Percentiles rank a stretch among this genome's conserved stretches.
Evolutionary conservation across 306 rosid species (phyloP).

Genomic region (Gastrolobium villosum): DNA sequence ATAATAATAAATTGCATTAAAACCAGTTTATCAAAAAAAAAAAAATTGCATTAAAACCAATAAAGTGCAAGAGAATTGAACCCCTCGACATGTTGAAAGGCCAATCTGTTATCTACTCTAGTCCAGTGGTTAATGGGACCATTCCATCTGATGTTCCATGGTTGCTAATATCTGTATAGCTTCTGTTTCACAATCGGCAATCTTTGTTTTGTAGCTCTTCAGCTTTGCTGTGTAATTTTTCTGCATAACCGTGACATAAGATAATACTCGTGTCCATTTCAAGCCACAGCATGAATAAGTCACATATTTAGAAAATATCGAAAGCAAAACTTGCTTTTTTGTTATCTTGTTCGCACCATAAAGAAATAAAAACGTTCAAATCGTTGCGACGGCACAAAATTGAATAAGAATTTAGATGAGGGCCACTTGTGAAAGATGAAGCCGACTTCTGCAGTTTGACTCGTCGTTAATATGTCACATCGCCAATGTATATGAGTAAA

Average conservation of each 20-base stretch:
- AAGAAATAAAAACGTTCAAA: slow-evolving; percentile 15
- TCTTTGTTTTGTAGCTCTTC: slow-evolving; percentile 46
- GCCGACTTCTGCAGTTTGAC: slow-evolving; percentile 30
- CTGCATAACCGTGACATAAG: slow-evolving; percentile 19
- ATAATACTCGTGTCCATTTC: slow-evolving; percentile 40
- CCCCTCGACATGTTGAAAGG: slow-evolving; percentile 48
- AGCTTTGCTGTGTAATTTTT: neutral
- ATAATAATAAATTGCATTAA: neutral
- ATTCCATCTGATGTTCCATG: slow-evolving; percentile 34
- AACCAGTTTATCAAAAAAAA: too few relatives aligned
- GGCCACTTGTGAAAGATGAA: slow-evolving; percentile 31
- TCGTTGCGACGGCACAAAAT: slow-evolving; percentile 44
- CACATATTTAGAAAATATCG: slow-evolving; percentile 28
- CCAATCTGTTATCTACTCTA: slow-evolving; percentile 23
- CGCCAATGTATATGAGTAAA: neutral
- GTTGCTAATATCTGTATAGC: slow-evolving; percentile 37
- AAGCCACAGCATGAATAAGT: neutral
- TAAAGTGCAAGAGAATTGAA: neutral
- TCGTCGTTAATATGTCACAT: neutral
- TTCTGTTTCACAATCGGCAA: slow-evolving; percentile 44
- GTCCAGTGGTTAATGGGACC: slow-evolving; percentile 49
- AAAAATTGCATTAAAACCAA: slow-evolving; percentile 14
- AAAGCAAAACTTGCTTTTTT: slow-evolving; percentile 4
- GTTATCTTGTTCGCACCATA: slow-evolving; percentile 15
- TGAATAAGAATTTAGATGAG: neutral